phyloP scores from a whole-genome alignment of 1,284 basidiomycete species.

The Cutaneotrichosporon cutaneum region DNA sequence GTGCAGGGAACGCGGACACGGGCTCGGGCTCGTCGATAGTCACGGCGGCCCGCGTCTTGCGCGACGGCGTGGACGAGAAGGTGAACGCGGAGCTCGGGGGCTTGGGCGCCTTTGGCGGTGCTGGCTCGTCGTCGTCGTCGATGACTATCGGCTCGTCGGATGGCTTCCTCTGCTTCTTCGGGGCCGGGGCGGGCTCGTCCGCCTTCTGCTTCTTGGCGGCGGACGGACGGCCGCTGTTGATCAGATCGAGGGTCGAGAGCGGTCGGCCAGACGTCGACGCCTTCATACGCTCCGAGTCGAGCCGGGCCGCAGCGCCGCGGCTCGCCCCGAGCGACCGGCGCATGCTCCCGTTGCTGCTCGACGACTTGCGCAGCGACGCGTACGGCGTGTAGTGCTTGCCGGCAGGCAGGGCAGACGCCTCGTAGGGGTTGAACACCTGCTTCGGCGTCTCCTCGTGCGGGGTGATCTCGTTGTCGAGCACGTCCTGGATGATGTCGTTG shows the following conservation, averaged over 20 bases:
- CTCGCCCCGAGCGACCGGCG: constrained; percentile 29
- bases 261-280: constrained; percentile 15
- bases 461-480: constrained; percentile 40
- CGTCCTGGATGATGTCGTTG: constrained; percentile 40
- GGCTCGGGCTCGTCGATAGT: constrained; percentile 24
- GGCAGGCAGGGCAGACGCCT: constrained; percentile 19
- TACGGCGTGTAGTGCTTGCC: constrained; percentile 13
- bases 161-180: constrained; percentile 4
- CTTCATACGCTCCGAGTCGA: constrained; percentile 25
- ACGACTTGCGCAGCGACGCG: constrained; percentile 15
- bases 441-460: constrained; percentile 25
- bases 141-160: constrained; percentile 3
- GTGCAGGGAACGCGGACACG: constrained; percentile 25
- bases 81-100: too few species aligned
- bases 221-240: constrained; percentile 9
- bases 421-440: constrained; percentile 47
- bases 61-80: not conserved
- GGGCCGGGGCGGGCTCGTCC: too few species aligned
- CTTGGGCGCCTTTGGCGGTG: not conserved
- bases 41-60: constrained; percentile 11
- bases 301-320: constrained; percentile 45
- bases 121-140: constrained; percentile 11
- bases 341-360: constrained; percentile 6
- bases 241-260: constrained; percentile 28
- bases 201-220: not conserved